A percentile compares a stretch with the other conserved stretches of the same genome.
Evolutionary conservation across 148 eudicot species (phyloP).

Genomic region (Heliamphora exappendiculata): DNA sequence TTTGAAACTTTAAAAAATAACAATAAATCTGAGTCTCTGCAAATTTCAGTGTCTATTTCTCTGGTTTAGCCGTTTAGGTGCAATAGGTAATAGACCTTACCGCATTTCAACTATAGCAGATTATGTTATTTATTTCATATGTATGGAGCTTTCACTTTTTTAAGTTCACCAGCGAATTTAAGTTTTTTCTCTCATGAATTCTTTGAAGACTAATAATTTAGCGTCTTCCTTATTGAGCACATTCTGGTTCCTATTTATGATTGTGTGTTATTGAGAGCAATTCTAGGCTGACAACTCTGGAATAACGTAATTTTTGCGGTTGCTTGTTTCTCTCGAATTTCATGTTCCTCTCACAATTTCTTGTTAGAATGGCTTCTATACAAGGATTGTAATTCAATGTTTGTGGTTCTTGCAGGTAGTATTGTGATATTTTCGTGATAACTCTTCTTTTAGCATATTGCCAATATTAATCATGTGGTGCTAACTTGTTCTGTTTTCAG

Average conservation of each 20-base stretch:
- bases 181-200: neutral
- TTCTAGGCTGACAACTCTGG: neutral
- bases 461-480: neutral
- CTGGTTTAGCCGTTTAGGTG: too few species aligned
- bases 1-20: too few species aligned
- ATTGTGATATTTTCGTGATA: neutral
- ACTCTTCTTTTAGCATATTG: neutral
- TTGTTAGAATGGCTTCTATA: neutral
- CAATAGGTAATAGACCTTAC: too few species aligned
- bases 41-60: too few species aligned
- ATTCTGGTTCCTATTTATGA: neutral
- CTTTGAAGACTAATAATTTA: neutral
- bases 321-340: too few species aligned
- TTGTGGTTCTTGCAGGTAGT: neutral
- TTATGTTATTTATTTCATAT: too few species aligned
- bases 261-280: neutral
- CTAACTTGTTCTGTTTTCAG: conserved; percentile 34
- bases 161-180: neutral
- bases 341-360: neutral
- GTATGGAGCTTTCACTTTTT: neutral
- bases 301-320: too few species aligned
- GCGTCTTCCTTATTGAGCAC: neutral
- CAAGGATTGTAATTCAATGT: neutral
- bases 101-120: too few species aligned
- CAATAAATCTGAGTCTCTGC: too few species aligned